phyloP scores from a whole-genome alignment of 2,329 filamentous ascomycete species.

The Aspergillus tubingensis region DNA sequence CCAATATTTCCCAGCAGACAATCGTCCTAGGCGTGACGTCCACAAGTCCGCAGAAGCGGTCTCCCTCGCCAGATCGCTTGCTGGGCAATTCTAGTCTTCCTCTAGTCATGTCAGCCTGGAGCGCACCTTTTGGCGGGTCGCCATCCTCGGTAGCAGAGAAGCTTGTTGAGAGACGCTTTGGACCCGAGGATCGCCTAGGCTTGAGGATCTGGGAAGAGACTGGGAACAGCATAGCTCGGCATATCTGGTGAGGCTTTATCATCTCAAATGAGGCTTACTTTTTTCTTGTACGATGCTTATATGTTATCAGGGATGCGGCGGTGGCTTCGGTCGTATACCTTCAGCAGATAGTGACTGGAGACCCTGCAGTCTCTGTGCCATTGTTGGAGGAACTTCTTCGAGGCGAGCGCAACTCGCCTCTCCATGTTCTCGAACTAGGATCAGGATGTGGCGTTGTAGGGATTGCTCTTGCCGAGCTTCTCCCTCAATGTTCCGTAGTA shows the following conservation, averaged over 20 bases:
- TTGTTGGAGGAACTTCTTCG: conserved; percentile 38
- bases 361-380: conserved; percentile 24
- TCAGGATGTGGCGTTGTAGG: conserved; percentile 70
- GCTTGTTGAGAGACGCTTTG: conserved; percentile 59
- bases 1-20: conserved; percentile 26
- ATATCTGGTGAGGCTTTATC: conserved; percentile 61
- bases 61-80: conserved; percentile 21
- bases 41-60: conserved; percentile 11
- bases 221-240: conserved; percentile 70
- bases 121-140: conserved; percentile 45
- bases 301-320: conserved; percentile 56
- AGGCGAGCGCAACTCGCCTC: conserved; percentile 28
- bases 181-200: conserved; percentile 40
- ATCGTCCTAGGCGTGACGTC: conserved; percentile 32
- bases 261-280: not conserved
- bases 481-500: conserved; percentile 55
- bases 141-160: conserved; percentile 49
- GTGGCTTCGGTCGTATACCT: conserved; percentile 59
- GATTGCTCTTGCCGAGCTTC: conserved; percentile 60
- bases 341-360: conserved; percentile 43
- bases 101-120: conserved; percentile 61
- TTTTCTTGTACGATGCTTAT: conserved; percentile 15
- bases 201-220: conserved; percentile 67
- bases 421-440: conserved; percentile 65
- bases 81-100: conserved; percentile 33